Evolutionary conservation across 2,329 filamentous ascomycete genomes (phyloP).

Genomic region (Beauveria sp.): DNA sequence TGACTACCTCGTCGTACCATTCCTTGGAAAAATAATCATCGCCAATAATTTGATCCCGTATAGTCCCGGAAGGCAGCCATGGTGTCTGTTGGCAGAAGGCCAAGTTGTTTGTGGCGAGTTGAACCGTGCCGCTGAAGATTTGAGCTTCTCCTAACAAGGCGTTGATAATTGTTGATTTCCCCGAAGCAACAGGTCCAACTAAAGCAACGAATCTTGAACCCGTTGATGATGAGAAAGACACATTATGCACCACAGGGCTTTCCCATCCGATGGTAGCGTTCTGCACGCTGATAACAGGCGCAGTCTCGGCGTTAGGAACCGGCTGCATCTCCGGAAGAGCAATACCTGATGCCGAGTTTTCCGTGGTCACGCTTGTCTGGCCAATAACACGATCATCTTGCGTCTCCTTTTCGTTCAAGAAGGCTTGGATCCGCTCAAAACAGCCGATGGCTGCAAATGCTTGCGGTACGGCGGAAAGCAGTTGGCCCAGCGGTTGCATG

Average conservation of each 20-base stretch:
- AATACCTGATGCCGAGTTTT: not conserved
- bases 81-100: constrained; percentile 8
- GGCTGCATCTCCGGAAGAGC: not conserved
- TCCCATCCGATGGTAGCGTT: constrained; percentile 10
- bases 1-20: constrained; percentile 6
- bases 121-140: not conserved
- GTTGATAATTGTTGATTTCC: constrained; percentile 9
- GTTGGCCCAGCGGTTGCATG: constrained; percentile 2
- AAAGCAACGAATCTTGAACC: constrained; percentile 6
- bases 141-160: constrained; percentile 5
- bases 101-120: not conserved
- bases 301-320: not conserved
- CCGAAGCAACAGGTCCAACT: constrained; percentile 5
- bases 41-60: constrained; percentile 4
- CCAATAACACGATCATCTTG: constrained; percentile 7
- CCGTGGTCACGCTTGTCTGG: not conserved
- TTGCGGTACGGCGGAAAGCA: not conserved
- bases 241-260: constrained; percentile 10
- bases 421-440: constrained; percentile 10
- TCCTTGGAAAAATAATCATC: not conserved
- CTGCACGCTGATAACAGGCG: constrained; percentile 7
- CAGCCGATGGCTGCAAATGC: not conserved
- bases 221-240: constrained; percentile 6
- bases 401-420: constrained; percentile 4
- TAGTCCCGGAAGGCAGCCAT: constrained; percentile 6